These are phyloP conservation scores for Coemansia sp. DNA, from an alignment of 192 early-diverging fungal species.

Conservation along the genomic window DNA sequence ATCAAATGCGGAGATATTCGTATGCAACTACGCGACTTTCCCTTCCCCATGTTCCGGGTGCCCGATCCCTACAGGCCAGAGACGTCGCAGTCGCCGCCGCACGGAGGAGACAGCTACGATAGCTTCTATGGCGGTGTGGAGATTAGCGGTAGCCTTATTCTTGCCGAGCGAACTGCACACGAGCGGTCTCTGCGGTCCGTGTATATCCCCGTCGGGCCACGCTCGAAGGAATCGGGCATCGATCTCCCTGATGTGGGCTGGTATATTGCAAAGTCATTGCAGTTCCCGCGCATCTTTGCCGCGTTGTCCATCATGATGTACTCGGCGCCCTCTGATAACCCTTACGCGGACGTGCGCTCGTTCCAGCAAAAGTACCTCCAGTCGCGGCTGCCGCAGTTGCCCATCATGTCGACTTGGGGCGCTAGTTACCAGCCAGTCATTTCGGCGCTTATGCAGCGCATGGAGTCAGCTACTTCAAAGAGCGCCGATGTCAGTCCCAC, in stretches of 20 bases:
- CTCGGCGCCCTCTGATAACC: conserved; percentile 27
- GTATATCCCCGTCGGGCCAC: conserved; percentile 49
- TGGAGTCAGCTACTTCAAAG: conserved; percentile 54
- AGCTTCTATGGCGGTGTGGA: conserved; percentile 48
- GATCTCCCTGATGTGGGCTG: conserved; percentile 40
- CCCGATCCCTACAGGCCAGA: conserved; percentile 52
- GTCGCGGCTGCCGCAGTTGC: conserved; percentile 33
- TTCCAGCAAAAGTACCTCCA: conserved; percentile 25
- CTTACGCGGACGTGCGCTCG: conserved; percentile 7
- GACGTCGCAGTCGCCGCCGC: background rate
- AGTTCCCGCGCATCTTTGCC: conserved; percentile 54
- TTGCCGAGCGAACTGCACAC: conserved; percentile 51
- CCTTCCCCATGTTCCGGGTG: conserved; percentile 57
- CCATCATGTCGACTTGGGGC: conserved; percentile 59
- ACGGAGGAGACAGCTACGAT: conserved; percentile 34
- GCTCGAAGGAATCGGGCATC: conserved; percentile 31
- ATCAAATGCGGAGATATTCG: conserved; percentile 53
- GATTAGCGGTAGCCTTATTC: conserved; percentile 44
- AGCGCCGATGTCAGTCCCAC: conserved; percentile 56
- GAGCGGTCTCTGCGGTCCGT: conserved; percentile 48
- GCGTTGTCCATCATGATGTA: conserved; percentile 51
- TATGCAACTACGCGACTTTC: conserved; percentile 59
- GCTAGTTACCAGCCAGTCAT: conserved; percentile 58
- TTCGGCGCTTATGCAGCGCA: conserved; percentile 58
- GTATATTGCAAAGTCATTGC: conserved; percentile 52